These are phyloP conservation scores for Penicillium sp. DNA, from an alignment of 2,329 filamentous ascomycete genomes.

Conservation along the genomic window DNA sequence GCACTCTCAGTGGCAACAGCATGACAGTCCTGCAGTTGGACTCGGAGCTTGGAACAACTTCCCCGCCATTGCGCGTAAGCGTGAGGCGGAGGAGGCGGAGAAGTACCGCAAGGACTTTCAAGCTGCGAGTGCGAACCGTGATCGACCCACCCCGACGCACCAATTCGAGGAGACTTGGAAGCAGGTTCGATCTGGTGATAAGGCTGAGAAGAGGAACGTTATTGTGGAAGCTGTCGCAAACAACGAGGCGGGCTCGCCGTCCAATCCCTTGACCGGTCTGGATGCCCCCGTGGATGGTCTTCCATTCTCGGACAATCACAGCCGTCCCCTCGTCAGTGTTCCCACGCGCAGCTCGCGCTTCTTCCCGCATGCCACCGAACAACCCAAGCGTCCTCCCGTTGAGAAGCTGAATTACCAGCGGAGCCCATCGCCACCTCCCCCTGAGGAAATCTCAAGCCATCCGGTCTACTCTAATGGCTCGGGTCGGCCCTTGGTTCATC, in stretches of 20 bases:
- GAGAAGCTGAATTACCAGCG: constrained; percentile 35
- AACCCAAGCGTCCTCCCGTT: constrained; percentile 31
- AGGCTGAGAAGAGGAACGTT: constrained; percentile 40
- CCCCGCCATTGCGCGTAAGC: constrained; percentile 38
- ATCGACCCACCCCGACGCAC: constrained; percentile 13
- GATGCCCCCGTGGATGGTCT: constrained; percentile 39
- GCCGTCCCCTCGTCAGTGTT: constrained; percentile 35
- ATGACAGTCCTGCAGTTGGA: constrained; percentile 30
- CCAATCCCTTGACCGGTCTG: constrained; percentile 36
- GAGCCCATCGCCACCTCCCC: constrained; percentile 54
- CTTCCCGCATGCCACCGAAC: constrained; percentile 45
- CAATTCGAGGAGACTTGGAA: constrained; percentile 43
- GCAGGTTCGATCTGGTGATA: constrained; percentile 44
- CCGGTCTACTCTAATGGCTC: constrained; percentile 54
- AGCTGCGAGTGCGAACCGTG: constrained; percentile 38
- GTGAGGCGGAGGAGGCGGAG: constrained; percentile 43
- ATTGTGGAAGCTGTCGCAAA: constrained; percentile 26
- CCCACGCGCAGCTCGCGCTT: constrained; percentile 48
- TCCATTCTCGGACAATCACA: constrained; percentile 34
- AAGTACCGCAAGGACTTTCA: constrained; percentile 41
- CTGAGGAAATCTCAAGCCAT: constrained; percentile 55
- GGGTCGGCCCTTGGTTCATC: constrained; percentile 54
- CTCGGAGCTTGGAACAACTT: constrained; percentile 48
- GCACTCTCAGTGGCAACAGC: constrained; percentile 31
- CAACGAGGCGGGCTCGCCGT: constrained; percentile 17